phyloP scores from a whole-genome alignment of 768 basidiomycete genomes.

The Agrocybe pediades region DNA sequence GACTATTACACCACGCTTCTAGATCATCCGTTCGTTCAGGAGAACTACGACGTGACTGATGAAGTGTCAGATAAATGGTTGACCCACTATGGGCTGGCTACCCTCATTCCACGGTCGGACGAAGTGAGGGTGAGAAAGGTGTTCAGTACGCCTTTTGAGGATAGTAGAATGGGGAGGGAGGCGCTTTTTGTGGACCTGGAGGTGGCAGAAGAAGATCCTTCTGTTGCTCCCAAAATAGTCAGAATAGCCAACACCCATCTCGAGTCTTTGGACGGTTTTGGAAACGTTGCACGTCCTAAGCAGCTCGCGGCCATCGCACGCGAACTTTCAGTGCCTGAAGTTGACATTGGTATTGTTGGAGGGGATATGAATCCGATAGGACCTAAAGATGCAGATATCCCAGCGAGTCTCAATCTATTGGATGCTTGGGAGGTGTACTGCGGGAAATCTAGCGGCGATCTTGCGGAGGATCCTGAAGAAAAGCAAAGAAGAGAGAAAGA shows the following conservation, averaged over 20 bases:
- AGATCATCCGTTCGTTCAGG: conserved; percentile 8
- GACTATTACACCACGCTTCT: conserved; percentile 7
- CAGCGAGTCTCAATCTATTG: conserved; percentile 10
- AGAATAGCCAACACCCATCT: conserved; percentile 17
- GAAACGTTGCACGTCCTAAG: conserved; percentile 5
- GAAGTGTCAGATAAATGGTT: conserved; percentile 10
- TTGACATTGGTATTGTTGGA: conserved; percentile 15
- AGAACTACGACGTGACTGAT: conserved; percentile 10
- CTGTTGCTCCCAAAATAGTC: not conserved
- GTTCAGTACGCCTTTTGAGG: conserved; percentile 13
- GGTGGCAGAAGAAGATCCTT: not conserved
- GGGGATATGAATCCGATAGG: conserved; percentile 23
- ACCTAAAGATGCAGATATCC: conserved; percentile 10
- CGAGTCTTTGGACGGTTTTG: conserved; percentile 14
- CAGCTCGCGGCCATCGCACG: conserved; percentile 11
- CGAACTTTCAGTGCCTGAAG: conserved; percentile 3
- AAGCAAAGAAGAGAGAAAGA: not conserved
- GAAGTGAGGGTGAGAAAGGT: not conserved
- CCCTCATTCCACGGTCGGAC: conserved; percentile 5
- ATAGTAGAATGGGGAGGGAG: conserved; percentile 13
- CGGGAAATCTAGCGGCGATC: not conserved
- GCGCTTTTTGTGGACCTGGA: conserved; percentile 12
- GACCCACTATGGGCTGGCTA: conserved; percentile 11
- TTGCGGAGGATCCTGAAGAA: not conserved
- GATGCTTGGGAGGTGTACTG: conserved; percentile 12